phyloP scores from a whole-genome alignment of 2,329 filamentous ascomycete species.

The Fusarium lyarnte region DNA sequence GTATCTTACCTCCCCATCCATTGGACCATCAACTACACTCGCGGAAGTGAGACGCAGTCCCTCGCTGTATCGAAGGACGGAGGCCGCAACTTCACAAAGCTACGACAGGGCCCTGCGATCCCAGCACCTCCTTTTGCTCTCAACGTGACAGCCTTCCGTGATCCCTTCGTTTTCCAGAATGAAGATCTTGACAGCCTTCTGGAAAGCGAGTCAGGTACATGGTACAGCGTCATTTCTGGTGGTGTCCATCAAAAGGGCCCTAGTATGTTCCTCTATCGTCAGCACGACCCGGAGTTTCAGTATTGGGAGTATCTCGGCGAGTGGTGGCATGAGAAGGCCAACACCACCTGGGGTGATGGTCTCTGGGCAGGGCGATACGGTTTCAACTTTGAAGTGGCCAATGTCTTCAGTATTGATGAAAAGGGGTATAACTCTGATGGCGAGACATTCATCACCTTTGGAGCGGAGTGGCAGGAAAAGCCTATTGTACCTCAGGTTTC shows the following conservation, averaged over 20 bases:
- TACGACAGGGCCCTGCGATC: conserved; percentile 35
- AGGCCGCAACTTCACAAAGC: conserved; percentile 38
- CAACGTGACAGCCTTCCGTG: conserved; percentile 40
- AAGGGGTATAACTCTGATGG: conserved; percentile 52
- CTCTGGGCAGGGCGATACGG: conserved; percentile 51
- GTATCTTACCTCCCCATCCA: conserved; percentile 56
- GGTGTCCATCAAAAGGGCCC: conserved; percentile 36
- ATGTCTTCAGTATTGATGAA: conserved; percentile 53
- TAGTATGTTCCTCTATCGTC: conserved; percentile 38
- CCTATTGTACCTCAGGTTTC: conserved; percentile 53
- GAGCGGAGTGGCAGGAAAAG: conserved; percentile 54
- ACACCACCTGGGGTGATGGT: conserved; percentile 49
- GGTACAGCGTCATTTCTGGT: conserved; percentile 38
- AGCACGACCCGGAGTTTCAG: conserved; percentile 37
- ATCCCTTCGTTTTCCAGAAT: conserved; percentile 39
- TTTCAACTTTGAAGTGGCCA: conserved; percentile 58
- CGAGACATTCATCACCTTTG: conserved; percentile 52
- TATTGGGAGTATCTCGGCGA: conserved; percentile 41
- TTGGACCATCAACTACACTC: conserved; percentile 57
- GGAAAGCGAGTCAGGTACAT: conserved; percentile 29
- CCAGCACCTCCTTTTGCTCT: conserved; percentile 32
- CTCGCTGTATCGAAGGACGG: conserved; percentile 54
- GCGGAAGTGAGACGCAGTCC: conserved; percentile 56
- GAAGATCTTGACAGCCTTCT: conserved; percentile 27
- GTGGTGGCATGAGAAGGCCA: conserved; percentile 51